A percentile compares a stretch with the other conserved stretches of the same genome.
Conservation (phyloP, 2,329 filamentous ascomycete species). For the Ophiostoma ulmi region DNA sequence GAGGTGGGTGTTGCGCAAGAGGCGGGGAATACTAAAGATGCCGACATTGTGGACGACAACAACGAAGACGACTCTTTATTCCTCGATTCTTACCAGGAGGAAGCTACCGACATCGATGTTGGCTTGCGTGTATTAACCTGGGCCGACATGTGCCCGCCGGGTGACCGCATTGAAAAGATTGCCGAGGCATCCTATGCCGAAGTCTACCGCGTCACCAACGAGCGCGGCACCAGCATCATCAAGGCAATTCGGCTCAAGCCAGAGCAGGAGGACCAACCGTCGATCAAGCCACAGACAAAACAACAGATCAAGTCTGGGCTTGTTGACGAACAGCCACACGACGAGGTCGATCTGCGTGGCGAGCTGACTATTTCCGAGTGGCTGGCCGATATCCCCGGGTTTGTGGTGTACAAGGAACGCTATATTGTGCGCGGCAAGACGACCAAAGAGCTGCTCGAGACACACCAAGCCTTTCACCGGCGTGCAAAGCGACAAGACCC, state of each 20-base stretch:
- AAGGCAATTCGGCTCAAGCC: constrained; percentile 53
- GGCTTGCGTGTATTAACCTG: constrained; percentile 47
- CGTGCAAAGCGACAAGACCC: constrained; percentile 52
- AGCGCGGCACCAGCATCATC: constrained; percentile 58
- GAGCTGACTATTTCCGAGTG: constrained; percentile 60
- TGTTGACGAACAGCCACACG: constrained; percentile 55
- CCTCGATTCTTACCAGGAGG: constrained; percentile 21
- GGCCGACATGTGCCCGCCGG: constrained; percentile 52
- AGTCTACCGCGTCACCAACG: constrained; percentile 58
- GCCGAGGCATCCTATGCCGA: constrained; percentile 63
- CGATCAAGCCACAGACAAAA: constrained; percentile 54
- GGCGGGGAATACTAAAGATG: background rate
- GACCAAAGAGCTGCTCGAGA: constrained; percentile 50
- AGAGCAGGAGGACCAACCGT: constrained; percentile 38
- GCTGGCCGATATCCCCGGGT: constrained; percentile 59
- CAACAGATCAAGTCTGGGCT: constrained; percentile 49
- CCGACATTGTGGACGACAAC: background rate
- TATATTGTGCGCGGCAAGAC: constrained; percentile 56
- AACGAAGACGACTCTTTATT: background rate
- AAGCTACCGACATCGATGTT: constrained; percentile 27
- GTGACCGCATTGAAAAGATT: constrained; percentile 55
- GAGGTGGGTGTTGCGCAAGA: background rate
- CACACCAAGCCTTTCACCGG: constrained; percentile 55
- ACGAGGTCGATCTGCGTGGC: constrained; percentile 50
- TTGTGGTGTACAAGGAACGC: constrained; percentile 60